Percentiles rank a stretch among this genome's conserved stretches.
phyloP scores from a whole-genome alignment of 208 protist genomes.

The Eutreptiella sp. region DNA sequence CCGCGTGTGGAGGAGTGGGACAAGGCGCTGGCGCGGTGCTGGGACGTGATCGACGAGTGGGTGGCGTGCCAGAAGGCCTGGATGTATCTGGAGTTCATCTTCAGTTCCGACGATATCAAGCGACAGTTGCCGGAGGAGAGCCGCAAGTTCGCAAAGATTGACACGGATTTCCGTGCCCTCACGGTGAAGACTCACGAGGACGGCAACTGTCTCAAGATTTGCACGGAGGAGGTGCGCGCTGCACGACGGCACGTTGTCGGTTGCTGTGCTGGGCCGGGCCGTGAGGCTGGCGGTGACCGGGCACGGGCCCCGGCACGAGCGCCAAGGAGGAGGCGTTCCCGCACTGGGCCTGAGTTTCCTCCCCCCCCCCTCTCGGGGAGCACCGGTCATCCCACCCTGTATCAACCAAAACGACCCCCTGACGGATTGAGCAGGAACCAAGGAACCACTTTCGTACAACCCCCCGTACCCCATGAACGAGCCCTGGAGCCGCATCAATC shows the following conservation, averaged over 20 bases:
- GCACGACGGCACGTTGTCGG: background rate
- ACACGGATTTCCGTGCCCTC: slow-evolving; percentile 38
- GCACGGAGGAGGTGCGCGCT: slow-evolving; percentile 11
- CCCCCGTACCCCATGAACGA: no score
- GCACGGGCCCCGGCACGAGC: no score
- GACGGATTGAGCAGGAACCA: no score
- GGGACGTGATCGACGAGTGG: slow-evolving; percentile 54
- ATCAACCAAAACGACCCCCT: no score
- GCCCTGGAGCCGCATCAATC: no score
- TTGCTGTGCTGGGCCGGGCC: background rate
- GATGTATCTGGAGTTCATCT: slow-evolving; percentile 77
- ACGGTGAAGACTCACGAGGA: slow-evolving; percentile 43
- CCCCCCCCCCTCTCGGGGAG: no score
- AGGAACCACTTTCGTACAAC: no score
- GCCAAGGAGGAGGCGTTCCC: no score
- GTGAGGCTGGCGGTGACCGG: background rate
- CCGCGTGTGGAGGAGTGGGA: slow-evolving; percentile 41
- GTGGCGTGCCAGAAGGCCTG: slow-evolving; percentile 56
- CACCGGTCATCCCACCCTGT: no score
- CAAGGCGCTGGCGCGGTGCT: slow-evolving; percentile 26
- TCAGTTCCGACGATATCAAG: slow-evolving; percentile 65
- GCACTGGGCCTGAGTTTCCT: no score
- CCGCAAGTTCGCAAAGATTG: slow-evolving; percentile 35
- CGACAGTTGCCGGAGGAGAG: slow-evolving; percentile 39
- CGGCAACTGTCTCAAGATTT: slow-evolving; percentile 38